These are phyloP conservation scores for Trichosporon ovoides DNA, from an alignment of 1,284 basidiomycete genomes.

Conservation along the genomic window DNA sequence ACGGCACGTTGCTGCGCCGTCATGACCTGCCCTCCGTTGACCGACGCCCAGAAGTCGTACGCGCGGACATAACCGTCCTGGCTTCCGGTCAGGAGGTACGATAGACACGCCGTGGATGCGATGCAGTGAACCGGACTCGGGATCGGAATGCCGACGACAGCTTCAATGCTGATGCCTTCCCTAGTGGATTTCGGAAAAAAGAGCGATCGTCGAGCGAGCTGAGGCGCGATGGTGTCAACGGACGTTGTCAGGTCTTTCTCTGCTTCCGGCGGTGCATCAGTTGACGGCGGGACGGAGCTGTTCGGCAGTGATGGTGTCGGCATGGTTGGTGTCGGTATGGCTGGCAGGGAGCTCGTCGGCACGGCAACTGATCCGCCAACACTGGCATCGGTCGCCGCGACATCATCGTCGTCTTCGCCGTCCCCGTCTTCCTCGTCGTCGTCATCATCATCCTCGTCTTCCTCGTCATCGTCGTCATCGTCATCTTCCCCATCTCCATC, in stretches of 20 bases:
- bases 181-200: slow-evolving; percentile 23
- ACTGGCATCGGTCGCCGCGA: neutral
- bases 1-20: slow-evolving; percentile 85
- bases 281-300: slow-evolving; percentile 2
- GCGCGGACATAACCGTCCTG: slow-evolving; percentile 90
- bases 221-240: slow-evolving; percentile 24
- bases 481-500: slow-evolving; percentile 29
- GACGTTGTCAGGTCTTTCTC: slow-evolving; percentile 7
- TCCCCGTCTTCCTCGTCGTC: slow-evolving; percentile 28
- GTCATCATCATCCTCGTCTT: slow-evolving; percentile 27
- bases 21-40: slow-evolving; percentile 80
- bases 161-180: slow-evolving; percentile 66
- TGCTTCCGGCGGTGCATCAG: neutral
- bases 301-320: neutral
- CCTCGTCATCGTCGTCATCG: slow-evolving; percentile 25
- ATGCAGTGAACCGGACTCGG: slow-evolving; percentile 80
- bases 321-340: neutral
- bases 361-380: neutral
- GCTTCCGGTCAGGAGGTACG: slow-evolving; percentile 82
- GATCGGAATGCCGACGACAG: slow-evolving; percentile 84
- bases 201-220: slow-evolving; percentile 35
- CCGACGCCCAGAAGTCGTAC: slow-evolving; percentile 84
- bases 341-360: slow-evolving; percentile 4
- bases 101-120: slow-evolving; percentile 77
- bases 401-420: slow-evolving; percentile 20